Percentiles rank a stretch among this genome's conserved stretches.
These are phyloP conservation scores for Cornus kousa DNA, from an alignment of 148 eudicot species.

Conservation along the genomic window DNA sequence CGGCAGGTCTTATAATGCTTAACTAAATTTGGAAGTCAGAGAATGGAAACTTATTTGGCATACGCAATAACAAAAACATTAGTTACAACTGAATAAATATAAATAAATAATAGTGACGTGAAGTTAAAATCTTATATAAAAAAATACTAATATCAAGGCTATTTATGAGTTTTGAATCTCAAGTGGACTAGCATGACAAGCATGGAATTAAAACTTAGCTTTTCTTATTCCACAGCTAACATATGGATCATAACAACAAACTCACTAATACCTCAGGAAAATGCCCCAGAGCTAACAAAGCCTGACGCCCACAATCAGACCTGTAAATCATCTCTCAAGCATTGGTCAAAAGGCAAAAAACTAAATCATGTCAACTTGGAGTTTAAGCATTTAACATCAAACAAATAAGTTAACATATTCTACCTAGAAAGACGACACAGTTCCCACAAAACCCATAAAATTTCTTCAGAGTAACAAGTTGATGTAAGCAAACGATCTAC, in stretches of 20 bases:
- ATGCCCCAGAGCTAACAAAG: conserved; percentile 74
- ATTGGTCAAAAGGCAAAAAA: conserved; percentile 5
- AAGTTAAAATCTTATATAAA: background rate
- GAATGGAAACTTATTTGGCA: background rate
- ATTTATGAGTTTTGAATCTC: conserved; percentile 3
- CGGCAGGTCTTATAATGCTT: no score
- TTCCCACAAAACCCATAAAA: conserved; percentile 88
- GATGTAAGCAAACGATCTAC: conserved; percentile 68
- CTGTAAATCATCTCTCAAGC: conserved; percentile 39
- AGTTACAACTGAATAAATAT: background rate
- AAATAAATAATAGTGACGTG: background rate
- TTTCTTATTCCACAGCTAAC: background rate
- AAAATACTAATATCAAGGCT: background rate
- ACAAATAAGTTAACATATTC: conserved; percentile 17
- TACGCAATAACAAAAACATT: background rate
- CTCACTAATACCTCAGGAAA: conserved; percentile 77
- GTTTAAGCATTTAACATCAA: background rate
- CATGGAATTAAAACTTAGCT: background rate
- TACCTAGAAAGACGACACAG: conserved; percentile 93
- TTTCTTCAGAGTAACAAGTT: conserved; percentile 65
- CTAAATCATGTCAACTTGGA: background rate
- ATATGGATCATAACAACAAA: conserved; percentile 10
- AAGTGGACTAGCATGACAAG: background rate
- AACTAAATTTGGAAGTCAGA: background rate
- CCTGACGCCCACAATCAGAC: conserved; percentile 93